A percentile compares a stretch with the other conserved stretches of the same genome.
Evolutionary conservation across 371 early-diverging fungal genomes (phyloP).

Genomic region (Mortierella sp.): DNA sequence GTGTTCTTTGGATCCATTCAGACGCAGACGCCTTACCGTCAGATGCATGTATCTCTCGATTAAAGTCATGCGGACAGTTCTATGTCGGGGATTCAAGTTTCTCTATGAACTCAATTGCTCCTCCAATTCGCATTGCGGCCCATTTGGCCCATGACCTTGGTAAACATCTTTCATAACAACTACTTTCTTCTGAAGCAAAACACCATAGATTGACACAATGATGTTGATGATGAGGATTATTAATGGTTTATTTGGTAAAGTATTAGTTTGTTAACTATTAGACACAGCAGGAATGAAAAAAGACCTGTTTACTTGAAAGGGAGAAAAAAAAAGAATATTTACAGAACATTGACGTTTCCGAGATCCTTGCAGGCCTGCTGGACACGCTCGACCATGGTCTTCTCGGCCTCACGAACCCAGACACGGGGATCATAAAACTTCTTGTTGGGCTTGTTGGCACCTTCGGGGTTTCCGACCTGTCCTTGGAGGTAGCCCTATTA

Average conservation of each 20-base stretch:
- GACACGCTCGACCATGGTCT: slow-evolving; percentile 86
- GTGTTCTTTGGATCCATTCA: too few species aligned
- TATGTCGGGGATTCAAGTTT: not conserved
- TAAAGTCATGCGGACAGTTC: slow-evolving; percentile 5
- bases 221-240: not conserved
- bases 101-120: not conserved
- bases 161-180: not conserved
- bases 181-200: too few species aligned
- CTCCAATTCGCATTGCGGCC: not conserved
- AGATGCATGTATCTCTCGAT: too few species aligned
- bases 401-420: slow-evolving; percentile 89
- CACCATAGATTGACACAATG: too few species aligned
- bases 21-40: too few species aligned
- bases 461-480: slow-evolving; percentile 95
- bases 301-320: not conserved
- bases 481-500: slow-evolving; percentile 80
- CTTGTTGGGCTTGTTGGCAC: slow-evolving; percentile 93
- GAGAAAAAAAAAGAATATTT: slow-evolving; percentile 55
- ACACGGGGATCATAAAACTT: slow-evolving; percentile 95
- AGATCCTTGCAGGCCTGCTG: slow-evolving; percentile 84
- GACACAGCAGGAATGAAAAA: not conserved
- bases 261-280: not conserved
- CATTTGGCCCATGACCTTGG: not conserved
- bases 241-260: not conserved
- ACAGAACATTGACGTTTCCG: slow-evolving; percentile 78